A percentile compares a stretch with the other conserved stretches of the same genome.
phyloP scores from a whole-genome alignment of 192 early-diverging fungal genomes.

The Pilaira anomala region DNA sequence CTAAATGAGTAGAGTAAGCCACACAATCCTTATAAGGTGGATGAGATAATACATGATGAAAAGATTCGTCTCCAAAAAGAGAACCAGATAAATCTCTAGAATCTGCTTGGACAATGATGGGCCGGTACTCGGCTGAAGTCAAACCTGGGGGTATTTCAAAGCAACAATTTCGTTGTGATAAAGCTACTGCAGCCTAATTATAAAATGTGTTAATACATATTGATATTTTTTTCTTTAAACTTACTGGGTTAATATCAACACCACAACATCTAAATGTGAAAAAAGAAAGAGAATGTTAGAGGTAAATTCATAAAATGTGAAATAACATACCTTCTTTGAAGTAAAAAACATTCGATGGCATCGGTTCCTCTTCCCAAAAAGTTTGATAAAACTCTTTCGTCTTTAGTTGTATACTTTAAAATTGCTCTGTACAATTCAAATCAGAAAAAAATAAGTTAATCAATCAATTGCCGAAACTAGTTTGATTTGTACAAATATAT shows the following conservation, averaged over 20 bases:
- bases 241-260: constrained; percentile 86
- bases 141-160: constrained; percentile 68
- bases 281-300: constrained; percentile 7
- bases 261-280: constrained; percentile 58
- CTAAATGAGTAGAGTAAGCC: constrained; percentile 79
- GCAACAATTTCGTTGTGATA: constrained; percentile 83
- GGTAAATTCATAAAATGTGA: neutral
- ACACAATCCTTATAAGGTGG: constrained; percentile 96
- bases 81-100: constrained; percentile 63
- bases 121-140: constrained; percentile 74
- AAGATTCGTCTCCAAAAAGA: constrained; percentile 70
- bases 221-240: neutral
- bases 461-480: too few species aligned
- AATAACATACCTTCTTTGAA: constrained; percentile 58
- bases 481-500: too few species aligned
- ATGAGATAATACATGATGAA: constrained; percentile 88
- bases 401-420: constrained; percentile 69
- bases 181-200: constrained; percentile 66
- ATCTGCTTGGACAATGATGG: constrained; percentile 80
- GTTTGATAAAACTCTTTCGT: constrained; percentile 83
- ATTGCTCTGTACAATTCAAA: too few species aligned
- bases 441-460: neutral
- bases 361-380: constrained; percentile 93
- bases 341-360: constrained; percentile 83
- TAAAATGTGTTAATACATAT: neutral